These are phyloP conservation scores for Fomitiporia mediterranea DNA, from an alignment of 1,284 basidiomycete genomes.

Conservation along the genomic window DNA sequence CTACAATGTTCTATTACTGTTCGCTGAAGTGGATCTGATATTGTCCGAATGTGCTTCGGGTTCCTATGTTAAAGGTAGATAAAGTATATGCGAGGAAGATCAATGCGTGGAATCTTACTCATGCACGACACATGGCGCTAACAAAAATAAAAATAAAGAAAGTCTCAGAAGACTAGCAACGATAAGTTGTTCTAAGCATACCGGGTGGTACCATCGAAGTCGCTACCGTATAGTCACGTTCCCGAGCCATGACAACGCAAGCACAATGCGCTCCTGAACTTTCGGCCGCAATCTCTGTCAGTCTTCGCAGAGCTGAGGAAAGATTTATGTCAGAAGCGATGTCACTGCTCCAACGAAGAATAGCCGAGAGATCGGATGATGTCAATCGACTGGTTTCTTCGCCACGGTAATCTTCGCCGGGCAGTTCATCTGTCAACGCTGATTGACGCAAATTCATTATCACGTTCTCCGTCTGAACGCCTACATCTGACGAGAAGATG, in stretches of 20 bases:
- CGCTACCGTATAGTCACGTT: conserved; percentile 65
- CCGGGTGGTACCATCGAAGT: conserved; percentile 44
- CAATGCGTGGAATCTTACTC: conserved; percentile 40
- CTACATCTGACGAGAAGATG: conserved; percentile 54
- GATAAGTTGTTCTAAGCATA: neutral
- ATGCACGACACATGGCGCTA: conserved; percentile 59
- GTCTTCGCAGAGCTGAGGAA: conserved; percentile 57
- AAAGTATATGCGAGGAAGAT: neutral
- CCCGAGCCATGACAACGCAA: conserved; percentile 61
- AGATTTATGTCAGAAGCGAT: conserved; percentile 69
- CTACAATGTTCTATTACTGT: conserved; percentile 61
- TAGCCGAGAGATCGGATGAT: conserved; percentile 55
- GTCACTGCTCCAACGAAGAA: conserved; percentile 66
- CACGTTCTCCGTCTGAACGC: conserved; percentile 58
- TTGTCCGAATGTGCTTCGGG: conserved; percentile 51
- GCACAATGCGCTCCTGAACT: conserved; percentile 61
- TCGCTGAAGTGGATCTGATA: conserved; percentile 56
- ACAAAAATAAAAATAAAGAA: no score
- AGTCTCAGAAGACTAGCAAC: neutral
- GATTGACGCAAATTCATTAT: conserved; percentile 32
- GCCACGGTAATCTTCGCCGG: conserved; percentile 36
- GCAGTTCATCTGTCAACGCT: conserved; percentile 31
- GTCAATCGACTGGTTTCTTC: conserved; percentile 48
- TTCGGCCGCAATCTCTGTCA: conserved; percentile 68
- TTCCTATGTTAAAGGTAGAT: no score